Conservation (phyloP, 441 rosid genomes). For the Eruca vesicaria region DNA sequence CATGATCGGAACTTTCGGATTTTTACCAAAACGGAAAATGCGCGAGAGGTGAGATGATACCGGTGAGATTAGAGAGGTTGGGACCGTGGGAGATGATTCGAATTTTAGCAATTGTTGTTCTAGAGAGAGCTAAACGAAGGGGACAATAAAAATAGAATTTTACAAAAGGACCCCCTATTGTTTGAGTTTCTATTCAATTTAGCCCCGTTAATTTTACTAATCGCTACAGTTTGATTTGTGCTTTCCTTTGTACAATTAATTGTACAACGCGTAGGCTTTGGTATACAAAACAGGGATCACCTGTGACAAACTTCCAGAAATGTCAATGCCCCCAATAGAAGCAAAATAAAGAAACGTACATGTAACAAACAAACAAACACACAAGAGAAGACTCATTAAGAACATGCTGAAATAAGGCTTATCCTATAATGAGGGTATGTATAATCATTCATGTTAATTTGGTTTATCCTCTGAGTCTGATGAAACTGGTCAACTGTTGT, state of each 20-base stretch:
- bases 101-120: not conserved
- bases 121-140: constrained; percentile 7
- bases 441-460: no score
- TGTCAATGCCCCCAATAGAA: no score
- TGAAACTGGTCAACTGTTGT: no score
- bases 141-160: not conserved
- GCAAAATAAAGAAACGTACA: no score
- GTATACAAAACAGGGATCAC: no score
- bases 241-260: not conserved
- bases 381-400: no score
- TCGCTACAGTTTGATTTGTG: not conserved
- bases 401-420: no score
- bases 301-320: no score
- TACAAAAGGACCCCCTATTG: constrained; percentile 10
- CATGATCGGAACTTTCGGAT: constrained; percentile 35
- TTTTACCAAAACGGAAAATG: not conserved
- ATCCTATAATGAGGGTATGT: no score
- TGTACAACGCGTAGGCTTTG: no score
- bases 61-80: not conserved
- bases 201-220: not conserved
- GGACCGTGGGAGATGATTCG: constrained; percentile 24
- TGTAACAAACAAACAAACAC: no score
- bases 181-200: not conserved
- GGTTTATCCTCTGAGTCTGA: no score
- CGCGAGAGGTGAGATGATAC: not conserved